phyloP scores from a whole-genome alignment of 345 rosid species.

The Orychophragmus violaceus region DNA sequence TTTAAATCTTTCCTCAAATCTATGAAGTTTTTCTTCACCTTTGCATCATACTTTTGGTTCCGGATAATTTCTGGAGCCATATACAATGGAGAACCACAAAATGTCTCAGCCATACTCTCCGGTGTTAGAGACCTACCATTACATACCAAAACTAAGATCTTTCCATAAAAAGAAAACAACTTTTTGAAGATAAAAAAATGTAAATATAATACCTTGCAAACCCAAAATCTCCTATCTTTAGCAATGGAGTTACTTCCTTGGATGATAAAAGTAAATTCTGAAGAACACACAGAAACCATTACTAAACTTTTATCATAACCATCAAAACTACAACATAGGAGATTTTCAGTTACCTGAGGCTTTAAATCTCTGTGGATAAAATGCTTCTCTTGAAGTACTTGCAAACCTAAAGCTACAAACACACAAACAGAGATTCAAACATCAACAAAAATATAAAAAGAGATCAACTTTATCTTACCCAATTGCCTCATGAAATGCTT shows the following conservation, averaged over 20 bases:
- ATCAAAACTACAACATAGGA: not conserved
- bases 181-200: not conserved
- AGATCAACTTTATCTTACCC: slow-evolving; percentile 33
- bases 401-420: slow-evolving; percentile 69
- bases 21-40: slow-evolving; percentile 44
- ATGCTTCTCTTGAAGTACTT: slow-evolving; percentile 78
- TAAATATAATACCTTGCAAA: slow-evolving; percentile 78
- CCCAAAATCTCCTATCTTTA: slow-evolving; percentile 90
- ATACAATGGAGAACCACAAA: slow-evolving; percentile 83
- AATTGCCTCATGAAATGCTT: slow-evolving; percentile 75
- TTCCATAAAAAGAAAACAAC: not conserved
- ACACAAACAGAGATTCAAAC: slow-evolving; percentile 4
- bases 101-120: slow-evolving; percentile 57
- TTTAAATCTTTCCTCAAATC: not conserved
- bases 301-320: not conserved
- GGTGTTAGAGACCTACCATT: slow-evolving; percentile 58
- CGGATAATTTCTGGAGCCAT: slow-evolving; percentile 89
- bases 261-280: slow-evolving; percentile 72
- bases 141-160: slow-evolving; percentile 5
- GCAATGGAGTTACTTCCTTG: slow-evolving; percentile 40
- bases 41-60: slow-evolving; percentile 78
- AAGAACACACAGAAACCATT: slow-evolving; percentile 6
- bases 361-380: slow-evolving; percentile 79
- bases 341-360: slow-evolving; percentile 49
- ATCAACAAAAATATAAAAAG: not conserved